A percentile compares a stretch with the other conserved stretches of the same genome.
phyloP scores from a whole-genome alignment of 2,329 filamentous ascomycete species.

The Botrytis pseudocinerea region DNA sequence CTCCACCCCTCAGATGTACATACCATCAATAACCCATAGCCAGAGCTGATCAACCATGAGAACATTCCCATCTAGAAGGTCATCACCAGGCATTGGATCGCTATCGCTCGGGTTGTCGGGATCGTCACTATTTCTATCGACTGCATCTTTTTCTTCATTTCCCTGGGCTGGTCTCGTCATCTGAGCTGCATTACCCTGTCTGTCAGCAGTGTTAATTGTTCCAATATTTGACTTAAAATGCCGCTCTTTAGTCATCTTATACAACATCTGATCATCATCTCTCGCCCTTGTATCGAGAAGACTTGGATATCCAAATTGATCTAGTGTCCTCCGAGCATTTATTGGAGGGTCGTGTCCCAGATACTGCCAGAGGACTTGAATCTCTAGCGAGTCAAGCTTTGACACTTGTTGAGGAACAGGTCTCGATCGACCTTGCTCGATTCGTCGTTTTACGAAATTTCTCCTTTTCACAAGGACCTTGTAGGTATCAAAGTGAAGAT shows the following conservation, averaged over 20 bases:
- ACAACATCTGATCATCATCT: constrained; percentile 20
- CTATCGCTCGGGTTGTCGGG: neutral
- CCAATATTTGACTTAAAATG: neutral
- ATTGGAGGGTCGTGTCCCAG: constrained; percentile 27
- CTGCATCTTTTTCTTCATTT: neutral
- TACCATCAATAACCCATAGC: constrained; percentile 25
- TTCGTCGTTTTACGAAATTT: neutral
- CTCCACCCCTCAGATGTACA: neutral
- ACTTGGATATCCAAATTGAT: constrained; percentile 27
- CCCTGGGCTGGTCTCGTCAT: neutral
- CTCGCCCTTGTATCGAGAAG: constrained; percentile 23
- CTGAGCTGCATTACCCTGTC: neutral
- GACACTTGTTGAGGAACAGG: constrained; percentile 22
- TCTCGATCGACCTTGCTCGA: constrained; percentile 11
- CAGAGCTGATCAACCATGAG: constrained; percentile 27
- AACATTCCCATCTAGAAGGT: constrained; percentile 26
- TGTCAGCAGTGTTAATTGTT: neutral
- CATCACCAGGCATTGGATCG: constrained; percentile 10
- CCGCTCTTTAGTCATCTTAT: neutral
- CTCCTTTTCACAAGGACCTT: neutral
- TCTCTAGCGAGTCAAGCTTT: constrained; percentile 23
- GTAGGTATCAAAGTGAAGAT: constrained; percentile 7
- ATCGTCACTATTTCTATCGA: neutral
- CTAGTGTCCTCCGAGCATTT: constrained; percentile 24
- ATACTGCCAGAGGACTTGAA: constrained; percentile 25